Base-by-base conservation (phyloP, 2,329 filamentous ascomycete species). In the Phialophora expanda region DNA sequence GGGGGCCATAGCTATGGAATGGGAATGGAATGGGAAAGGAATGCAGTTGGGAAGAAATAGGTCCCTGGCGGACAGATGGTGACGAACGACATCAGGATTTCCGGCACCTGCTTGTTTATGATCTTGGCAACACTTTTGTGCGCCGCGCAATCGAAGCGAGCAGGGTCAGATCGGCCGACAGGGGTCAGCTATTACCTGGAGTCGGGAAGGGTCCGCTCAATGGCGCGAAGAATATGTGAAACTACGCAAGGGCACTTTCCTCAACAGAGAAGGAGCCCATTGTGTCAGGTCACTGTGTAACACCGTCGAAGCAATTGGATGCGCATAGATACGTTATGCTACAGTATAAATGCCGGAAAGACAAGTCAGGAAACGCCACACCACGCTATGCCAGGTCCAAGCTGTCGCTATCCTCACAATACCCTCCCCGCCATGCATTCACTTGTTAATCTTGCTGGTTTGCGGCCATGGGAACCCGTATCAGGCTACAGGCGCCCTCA, bases 361-460 rank as follows among this genome's bases (percentile, higher is more conserved):
- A 41, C 38, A 44, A 44, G 17, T n/a, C 17, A 44, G 26, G n/a
- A 55, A 12, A 28, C 53, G 28, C 24, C 3, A 32, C 28, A 28
- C 53, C 53, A 55, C 53, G 53, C 53, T 34, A 55, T 55, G 53
- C 53, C 53, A 55, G 17, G 28, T 20, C 3, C 26, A 34, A 30
- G 28, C 17, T 28, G n/a, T 7, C 28, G 17, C 7, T 55, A 20
- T 20, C 24, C 26, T 55, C 24, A n/a, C 24, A 55, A 44, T 44
- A 28, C 28, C 53, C 24, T 8, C 7, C 53, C 14, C 28, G 51
- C 24, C 34, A 55, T 32, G 53, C 53, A 55, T 34, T 55, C 38
- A 44, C 5, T 3, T 1, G 6, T n/a, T 44, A 1, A n/a, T 44
- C 17, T 14, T 20, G 38, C 17, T 44, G 38, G 17, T 5, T 7